phyloP scores from a whole-genome alignment of 2,329 filamentous ascomycete species.

The Aspergillus tanneri region DNA sequence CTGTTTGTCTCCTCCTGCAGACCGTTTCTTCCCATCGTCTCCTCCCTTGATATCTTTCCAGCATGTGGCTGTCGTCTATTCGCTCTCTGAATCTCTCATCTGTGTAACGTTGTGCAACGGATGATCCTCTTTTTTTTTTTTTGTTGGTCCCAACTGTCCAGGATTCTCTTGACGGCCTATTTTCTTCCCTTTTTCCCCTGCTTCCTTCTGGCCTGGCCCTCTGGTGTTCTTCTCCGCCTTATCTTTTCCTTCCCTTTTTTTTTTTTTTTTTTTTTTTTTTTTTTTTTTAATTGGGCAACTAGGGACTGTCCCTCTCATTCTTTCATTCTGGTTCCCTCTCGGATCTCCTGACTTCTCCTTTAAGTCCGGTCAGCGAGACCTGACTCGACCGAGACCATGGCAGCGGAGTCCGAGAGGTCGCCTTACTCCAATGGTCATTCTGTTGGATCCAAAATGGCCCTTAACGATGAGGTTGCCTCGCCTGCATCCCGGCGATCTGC shows the following conservation, averaged over 20 bases:
- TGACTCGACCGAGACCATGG: slow-evolving; percentile 34
- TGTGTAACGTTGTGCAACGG: slow-evolving; percentile 39
- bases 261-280: slow-evolving; percentile 9
- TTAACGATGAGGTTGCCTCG: slow-evolving; percentile 28
- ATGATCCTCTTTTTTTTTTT: slow-evolving; percentile 14
- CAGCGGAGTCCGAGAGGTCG: slow-evolving; percentile 39
- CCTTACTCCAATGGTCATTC: slow-evolving; percentile 33
- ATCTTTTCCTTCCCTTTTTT: slow-evolving; percentile 7
- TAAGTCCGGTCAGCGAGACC: slow-evolving; percentile 28
- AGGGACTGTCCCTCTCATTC: slow-evolving; percentile 2
- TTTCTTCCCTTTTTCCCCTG: too few species aligned
- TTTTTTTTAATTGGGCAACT: slow-evolving; percentile 2
- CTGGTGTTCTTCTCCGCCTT: slow-evolving; percentile 21
- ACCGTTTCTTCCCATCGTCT: neutral
- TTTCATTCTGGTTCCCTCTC: slow-evolving; percentile 32
- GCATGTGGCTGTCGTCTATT: slow-evolving; percentile 40
- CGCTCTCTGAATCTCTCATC: slow-evolving; percentile 27
- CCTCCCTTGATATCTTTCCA: slow-evolving; percentile 18
- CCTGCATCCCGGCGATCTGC: slow-evolving; percentile 28
- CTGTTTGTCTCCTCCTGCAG: neutral
- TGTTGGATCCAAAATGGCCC: slow-evolving; percentile 29
- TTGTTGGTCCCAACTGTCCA: slow-evolving; percentile 12
- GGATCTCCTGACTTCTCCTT: slow-evolving; percentile 38
- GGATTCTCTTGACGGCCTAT: slow-evolving; percentile 18
- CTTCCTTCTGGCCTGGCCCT: too few species aligned